phyloP scores from a whole-genome alignment of 805 yeast genomes.

The Dipodascus geniculatus region DNA sequence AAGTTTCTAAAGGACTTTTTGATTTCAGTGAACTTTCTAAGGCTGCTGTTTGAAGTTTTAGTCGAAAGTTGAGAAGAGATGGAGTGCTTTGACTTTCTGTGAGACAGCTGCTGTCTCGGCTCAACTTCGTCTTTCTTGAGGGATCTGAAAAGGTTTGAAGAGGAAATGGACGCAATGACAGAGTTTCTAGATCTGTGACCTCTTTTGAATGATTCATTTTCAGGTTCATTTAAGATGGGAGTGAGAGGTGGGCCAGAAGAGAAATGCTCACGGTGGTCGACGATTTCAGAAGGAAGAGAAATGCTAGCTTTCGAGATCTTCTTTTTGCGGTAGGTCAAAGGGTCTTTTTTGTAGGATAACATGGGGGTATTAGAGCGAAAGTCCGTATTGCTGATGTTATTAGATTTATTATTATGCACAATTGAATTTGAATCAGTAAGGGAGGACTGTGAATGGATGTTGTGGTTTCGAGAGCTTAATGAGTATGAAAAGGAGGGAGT shows the following conservation, averaged over 20 bases:
- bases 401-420: neutral
- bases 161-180: slow-evolving; percentile 8
- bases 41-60: neutral
- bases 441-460: neutral
- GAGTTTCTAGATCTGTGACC: slow-evolving; percentile 5
- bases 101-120: neutral
- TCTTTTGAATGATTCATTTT: neutral
- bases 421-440: neutral
- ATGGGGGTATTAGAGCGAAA: neutral
- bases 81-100: neutral
- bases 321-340: neutral
- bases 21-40: neutral
- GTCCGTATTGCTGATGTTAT: neutral
- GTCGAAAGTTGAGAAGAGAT: neutral
- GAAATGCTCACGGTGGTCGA: slow-evolving; percentile 6
- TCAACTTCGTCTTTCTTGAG: neutral
- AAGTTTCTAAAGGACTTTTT: neutral
- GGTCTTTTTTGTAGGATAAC: neutral
- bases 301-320: slow-evolving; percentile 8
- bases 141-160: slow-evolving; percentile 3
- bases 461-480: neutral
- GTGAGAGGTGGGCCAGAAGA: slow-evolving; percentile 5
- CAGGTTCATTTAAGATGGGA: neutral
- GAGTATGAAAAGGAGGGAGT: neutral
- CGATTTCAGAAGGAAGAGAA: slow-evolving; percentile 7